Percentiles rank a stretch among this genome's conserved stretches.
phyloP scores from a whole-genome alignment of 2,329 filamentous ascomycete species.

The Cercospora zeae-maydis region DNA sequence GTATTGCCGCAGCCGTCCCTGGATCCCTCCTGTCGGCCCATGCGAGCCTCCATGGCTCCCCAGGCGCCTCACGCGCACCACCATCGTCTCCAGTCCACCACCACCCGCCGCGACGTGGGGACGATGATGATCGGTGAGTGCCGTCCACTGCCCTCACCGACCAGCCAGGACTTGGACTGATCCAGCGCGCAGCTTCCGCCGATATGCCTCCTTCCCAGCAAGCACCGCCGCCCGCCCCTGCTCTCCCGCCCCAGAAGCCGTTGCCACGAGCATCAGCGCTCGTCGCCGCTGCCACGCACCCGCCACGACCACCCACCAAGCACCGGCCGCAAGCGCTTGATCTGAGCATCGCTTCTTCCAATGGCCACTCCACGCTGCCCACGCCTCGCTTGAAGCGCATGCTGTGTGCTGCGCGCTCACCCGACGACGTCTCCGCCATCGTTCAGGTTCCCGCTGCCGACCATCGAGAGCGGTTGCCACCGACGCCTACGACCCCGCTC shows the following conservation, averaged over 20 bases:
- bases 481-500: conserved; percentile 22
- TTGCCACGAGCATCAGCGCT: not conserved
- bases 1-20: no score
- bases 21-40: not conserved
- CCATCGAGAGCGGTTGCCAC: conserved; percentile 23
- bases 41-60: not conserved
- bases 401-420: conserved; percentile 24
- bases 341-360: conserved; percentile 22
- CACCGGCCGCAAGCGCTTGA: conserved; percentile 26
- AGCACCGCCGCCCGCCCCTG: not conserved
- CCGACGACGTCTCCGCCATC: conserved; percentile 16
- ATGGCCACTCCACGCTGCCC: conserved; percentile 28
- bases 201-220: not conserved
- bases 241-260: conserved; percentile 2
- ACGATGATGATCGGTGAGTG: conserved; percentile 11
- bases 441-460: conserved; percentile 24
- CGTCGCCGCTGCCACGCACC: not conserved
- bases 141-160: not conserved
- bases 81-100: conserved; percentile 6
- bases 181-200: not conserved
- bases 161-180: not conserved
- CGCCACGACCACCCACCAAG: conserved; percentile 10
- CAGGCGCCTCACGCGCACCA: conserved; percentile 5
- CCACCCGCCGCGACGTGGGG: conserved; percentile 21
- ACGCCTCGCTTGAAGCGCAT: conserved; percentile 25